phyloP scores from a whole-genome alignment of 23 red algal species.

The Gracilaria gracilis region DNA sequence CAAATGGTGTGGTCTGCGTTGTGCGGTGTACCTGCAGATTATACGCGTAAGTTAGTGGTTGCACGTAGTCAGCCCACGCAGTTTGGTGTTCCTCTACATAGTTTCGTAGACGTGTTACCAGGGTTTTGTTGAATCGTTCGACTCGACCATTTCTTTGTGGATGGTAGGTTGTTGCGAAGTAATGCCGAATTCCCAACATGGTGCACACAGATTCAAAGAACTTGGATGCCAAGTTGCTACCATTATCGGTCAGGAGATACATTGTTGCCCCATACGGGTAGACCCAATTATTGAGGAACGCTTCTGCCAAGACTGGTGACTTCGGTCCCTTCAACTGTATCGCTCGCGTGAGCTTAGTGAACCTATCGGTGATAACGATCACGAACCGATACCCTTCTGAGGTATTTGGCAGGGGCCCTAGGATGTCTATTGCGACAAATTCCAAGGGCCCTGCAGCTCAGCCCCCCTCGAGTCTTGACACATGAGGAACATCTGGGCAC shows the following conservation, averaged over 20 bases:
- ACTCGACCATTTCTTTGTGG: slow-evolving; percentile 14
- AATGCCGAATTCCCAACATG: slow-evolving; percentile 13
- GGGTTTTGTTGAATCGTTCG: not conserved
- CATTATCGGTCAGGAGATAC: slow-evolving; percentile 39
- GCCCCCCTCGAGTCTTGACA: not conserved
- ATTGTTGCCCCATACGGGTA: slow-evolving; percentile 9
- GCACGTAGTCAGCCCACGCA: too few relatives aligned
- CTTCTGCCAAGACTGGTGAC: not conserved
- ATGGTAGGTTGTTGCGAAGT: slow-evolving; percentile 19
- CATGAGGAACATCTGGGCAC: not conserved
- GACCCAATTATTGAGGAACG: slow-evolving; percentile 29
- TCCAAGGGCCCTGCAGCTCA: slow-evolving; percentile 25
- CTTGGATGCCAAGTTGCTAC: slow-evolving; percentile 23
- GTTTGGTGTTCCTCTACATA: not conserved
- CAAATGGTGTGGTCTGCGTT: not conserved
- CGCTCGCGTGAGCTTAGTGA: not conserved
- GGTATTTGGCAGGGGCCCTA: not conserved
- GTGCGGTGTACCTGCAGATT: not conserved
- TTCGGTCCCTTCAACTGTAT: not conserved
- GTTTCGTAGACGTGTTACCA: not conserved
- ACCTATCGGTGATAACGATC: slow-evolving; percentile 42
- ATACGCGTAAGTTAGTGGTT: too few relatives aligned
- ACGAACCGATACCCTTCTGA: slow-evolving; percentile 29
- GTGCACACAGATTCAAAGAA: slow-evolving; percentile 19
- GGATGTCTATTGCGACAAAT: slow-evolving; percentile 48